A percentile compares a stretch with the other conserved stretches of the same genome.
Evolutionary conservation across 768 basidiomycete species (phyloP).

Genomic region (Leccinum obscurum): DNA sequence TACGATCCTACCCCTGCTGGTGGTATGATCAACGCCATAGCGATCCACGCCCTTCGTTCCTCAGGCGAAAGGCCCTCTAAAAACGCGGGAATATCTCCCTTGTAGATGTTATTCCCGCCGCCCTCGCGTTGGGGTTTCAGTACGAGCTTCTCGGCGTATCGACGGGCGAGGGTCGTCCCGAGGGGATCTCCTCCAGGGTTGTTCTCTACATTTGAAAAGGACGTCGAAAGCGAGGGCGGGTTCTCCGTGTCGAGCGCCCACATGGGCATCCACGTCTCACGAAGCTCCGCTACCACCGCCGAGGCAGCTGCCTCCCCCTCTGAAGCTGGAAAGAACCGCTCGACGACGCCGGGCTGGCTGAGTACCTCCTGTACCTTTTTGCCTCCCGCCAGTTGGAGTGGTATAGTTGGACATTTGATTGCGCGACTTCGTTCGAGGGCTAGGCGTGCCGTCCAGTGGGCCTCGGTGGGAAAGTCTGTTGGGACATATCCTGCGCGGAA

Average conservation of each 20-base stretch:
- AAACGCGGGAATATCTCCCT: constrained; percentile 74
- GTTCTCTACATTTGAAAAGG: neutral
- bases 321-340: constrained; percentile 60
- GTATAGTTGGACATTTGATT: constrained; percentile 91
- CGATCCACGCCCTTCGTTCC: constrained; percentile 87
- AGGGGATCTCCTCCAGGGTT: constrained; percentile 15
- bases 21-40: constrained; percentile 89
- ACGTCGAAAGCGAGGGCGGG: neutral
- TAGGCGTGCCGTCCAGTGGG: constrained; percentile 72
- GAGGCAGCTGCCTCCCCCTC: constrained; percentile 21
- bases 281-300: constrained; percentile 50
- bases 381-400: constrained; percentile 90
- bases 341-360: constrained; percentile 68
- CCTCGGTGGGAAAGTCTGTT: constrained; percentile 65
- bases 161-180: constrained; percentile 24
- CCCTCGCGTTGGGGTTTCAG: constrained; percentile 99
- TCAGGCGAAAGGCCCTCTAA: constrained; percentile 57
- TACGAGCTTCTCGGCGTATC: constrained; percentile 58
- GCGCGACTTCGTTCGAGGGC: constrained; percentile 78
- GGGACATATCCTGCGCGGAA: constrained; percentile 90
- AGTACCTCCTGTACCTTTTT: constrained; percentile 96
- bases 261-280: constrained; percentile 85
- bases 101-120: constrained; percentile 96
- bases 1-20: constrained; percentile 69
- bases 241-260: constrained; percentile 62